phyloP scores from a whole-genome alignment of 2,329 filamentous ascomycete genomes.

The Pyrenophora teres region DNA sequence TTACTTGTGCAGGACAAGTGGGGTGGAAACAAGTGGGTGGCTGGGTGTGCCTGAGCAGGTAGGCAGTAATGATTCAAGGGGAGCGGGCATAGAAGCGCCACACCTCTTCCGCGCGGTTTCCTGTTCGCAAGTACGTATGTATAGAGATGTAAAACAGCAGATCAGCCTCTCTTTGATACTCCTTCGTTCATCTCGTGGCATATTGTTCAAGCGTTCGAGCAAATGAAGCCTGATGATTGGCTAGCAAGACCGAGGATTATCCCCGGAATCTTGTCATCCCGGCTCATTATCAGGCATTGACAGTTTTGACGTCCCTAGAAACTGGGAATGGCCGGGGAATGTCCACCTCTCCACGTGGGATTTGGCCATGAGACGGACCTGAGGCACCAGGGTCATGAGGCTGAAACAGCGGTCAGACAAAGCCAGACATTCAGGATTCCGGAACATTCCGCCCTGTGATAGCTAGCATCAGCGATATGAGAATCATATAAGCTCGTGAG shows the following conservation, averaged over 20 bases:
- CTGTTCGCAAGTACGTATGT: neutral
- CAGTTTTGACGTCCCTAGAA: neutral
- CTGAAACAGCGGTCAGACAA: conserved; percentile 17
- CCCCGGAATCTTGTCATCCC: conserved; percentile 8
- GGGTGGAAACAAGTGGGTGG: conserved; percentile 13
- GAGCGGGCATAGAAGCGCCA: conserved; percentile 1
- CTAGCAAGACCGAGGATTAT: neutral
- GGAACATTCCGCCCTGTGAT: neutral
- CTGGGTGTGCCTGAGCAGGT: conserved; percentile 9
- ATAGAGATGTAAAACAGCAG: neutral
- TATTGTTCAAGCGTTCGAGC: conserved; percentile 6
- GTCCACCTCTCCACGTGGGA: neutral
- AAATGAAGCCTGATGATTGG: neutral
- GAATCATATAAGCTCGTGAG: too few species aligned
- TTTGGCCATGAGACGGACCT: conserved; percentile 21
- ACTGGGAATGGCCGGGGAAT: neutral
- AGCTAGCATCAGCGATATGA: neutral
- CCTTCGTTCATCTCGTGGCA: conserved; percentile 1
- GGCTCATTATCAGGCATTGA: conserved; percentile 5
- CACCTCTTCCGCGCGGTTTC: neutral
- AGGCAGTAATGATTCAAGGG: conserved; percentile 11
- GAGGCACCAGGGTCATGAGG: conserved; percentile 17
- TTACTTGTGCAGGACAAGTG: conserved; percentile 8
- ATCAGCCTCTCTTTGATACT: neutral
- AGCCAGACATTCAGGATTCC: neutral